A percentile compares a stretch with the other conserved stretches of the same genome.
phyloP scores from a whole-genome alignment of 768 basidiomycete species.

The Exsudoporus frostii region DNA sequence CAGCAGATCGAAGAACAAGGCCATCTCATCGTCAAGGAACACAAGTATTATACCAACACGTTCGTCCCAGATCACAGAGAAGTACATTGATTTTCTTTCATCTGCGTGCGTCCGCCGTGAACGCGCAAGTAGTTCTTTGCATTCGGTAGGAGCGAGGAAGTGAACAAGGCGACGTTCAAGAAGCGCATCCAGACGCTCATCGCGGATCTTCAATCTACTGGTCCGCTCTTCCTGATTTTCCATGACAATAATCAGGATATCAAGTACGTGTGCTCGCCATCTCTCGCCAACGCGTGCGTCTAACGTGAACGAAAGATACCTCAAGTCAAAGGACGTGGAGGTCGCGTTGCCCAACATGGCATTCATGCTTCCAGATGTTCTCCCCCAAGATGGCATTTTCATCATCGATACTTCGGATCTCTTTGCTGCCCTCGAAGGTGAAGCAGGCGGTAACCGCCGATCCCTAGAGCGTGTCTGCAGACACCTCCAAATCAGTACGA shows the following conservation, averaged over 20 bases:
- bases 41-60: conserved; percentile 53
- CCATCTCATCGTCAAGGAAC: conserved; percentile 66
- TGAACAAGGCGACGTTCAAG: conserved; percentile 53
- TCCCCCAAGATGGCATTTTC: conserved; percentile 53
- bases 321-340: conserved; percentile 47
- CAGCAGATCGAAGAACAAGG: conserved; percentile 46
- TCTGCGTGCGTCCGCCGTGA: background rate
- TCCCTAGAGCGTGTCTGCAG: conserved; percentile 60
- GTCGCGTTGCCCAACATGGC: conserved; percentile 52
- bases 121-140: conserved; percentile 49
- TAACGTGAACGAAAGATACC: conserved; percentile 40
- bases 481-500: conserved; percentile 55
- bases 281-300: background rate
- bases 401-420: conserved; percentile 73
- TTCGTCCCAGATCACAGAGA: conserved; percentile 64
- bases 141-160: conserved; percentile 59
- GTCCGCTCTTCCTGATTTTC: conserved; percentile 76
- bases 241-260: conserved; percentile 78
- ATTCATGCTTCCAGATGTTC: conserved; percentile 54
- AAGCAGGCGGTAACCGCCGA: conserved; percentile 47
- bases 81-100: conserved; percentile 32
- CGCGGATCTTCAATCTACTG: conserved; percentile 35
- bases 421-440: conserved; percentile 72
- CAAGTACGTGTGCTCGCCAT: conserved; percentile 43
- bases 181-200: conserved; percentile 48